Evolutionary conservation across 176 grass and related monocot species (phyloP).

Genomic region (Paspalum notatum): DNA sequence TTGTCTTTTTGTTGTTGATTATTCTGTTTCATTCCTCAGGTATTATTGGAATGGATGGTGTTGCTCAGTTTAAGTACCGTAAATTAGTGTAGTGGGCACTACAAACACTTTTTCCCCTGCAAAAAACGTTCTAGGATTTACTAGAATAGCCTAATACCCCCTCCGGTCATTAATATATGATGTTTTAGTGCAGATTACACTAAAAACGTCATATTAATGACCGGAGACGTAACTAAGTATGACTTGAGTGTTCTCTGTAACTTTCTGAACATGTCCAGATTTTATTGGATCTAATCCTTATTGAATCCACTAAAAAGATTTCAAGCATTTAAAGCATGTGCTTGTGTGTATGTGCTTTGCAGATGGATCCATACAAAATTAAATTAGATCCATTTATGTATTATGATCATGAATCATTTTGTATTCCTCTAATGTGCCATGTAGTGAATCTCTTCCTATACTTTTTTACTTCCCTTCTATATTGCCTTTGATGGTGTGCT

Average conservation of each 20-base stretch:
- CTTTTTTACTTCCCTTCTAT: background rate
- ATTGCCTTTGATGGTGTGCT: background rate
- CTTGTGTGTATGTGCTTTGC: too few species aligned
- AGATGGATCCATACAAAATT: too few species aligned
- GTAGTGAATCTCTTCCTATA: background rate
- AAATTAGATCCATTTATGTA: too few species aligned
- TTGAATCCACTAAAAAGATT: background rate
- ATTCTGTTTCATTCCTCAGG: background rate
- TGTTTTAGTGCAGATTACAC: too few species aligned
- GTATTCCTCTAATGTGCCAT: background rate
- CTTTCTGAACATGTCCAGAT: background rate
- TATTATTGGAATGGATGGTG: background rate
- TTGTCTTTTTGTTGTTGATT: background rate
- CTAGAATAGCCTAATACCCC: background rate
- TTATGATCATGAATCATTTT: too few species aligned
- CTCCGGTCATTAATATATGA: too few species aligned
- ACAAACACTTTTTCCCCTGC: background rate
- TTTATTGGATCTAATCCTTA: background rate
- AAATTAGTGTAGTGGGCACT: background rate
- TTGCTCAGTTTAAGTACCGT: background rate
- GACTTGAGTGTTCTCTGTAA: background rate
- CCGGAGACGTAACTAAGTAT: background rate
- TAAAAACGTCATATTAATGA: too few species aligned
- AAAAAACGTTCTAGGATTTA: background rate
- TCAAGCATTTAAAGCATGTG: background rate